Evolutionary conservation across 371 early-diverging fungal genomes (phyloP).

Genomic region (Apophysomyces trapeziformis): DNA sequence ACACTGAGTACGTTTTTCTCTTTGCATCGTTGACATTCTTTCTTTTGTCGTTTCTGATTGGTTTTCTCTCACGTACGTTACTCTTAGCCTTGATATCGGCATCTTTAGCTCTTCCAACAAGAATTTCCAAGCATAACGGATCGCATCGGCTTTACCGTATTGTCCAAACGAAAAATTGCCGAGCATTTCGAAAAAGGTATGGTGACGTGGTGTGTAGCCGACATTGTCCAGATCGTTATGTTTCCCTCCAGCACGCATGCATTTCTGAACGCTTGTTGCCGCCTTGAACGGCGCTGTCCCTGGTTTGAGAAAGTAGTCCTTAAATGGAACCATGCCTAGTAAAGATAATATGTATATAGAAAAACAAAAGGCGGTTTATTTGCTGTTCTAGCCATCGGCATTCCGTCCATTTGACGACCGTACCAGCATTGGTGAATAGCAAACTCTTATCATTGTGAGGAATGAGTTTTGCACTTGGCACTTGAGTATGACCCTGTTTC

Average conservation of each 20-base stretch:
- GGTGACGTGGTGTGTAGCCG: constrained; percentile 79
- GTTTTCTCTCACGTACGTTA: constrained; percentile 49
- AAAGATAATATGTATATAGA: not conserved
- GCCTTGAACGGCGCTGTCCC: constrained; percentile 61
- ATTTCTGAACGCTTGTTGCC: constrained; percentile 74
- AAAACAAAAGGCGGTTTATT: not conserved
- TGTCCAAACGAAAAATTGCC: constrained; percentile 83
- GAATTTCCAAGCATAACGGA: constrained; percentile 74
- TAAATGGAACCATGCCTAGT: constrained; percentile 80
- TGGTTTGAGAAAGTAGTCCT: constrained; percentile 73
- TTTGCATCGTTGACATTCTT: not conserved
- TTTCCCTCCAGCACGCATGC: constrained; percentile 82
- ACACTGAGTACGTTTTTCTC: too few species aligned
- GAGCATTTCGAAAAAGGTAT: constrained; percentile 88
- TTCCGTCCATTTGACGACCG: too few species aligned
- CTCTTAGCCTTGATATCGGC: constrained; percentile 64
- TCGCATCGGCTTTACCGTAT: constrained; percentile 66
- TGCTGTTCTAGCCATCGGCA: not conserved
- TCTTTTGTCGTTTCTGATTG: not conserved
- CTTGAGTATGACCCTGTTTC: constrained; percentile 47
- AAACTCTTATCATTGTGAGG: constrained; percentile 75
- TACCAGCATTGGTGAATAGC: constrained; percentile 80
- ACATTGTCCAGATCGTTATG: constrained; percentile 87
- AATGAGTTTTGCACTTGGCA: constrained; percentile 63
- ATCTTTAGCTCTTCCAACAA: constrained; percentile 66